phyloP scores from a whole-genome alignment of 116 monocot genomes.

The Zostera marina region DNA sequence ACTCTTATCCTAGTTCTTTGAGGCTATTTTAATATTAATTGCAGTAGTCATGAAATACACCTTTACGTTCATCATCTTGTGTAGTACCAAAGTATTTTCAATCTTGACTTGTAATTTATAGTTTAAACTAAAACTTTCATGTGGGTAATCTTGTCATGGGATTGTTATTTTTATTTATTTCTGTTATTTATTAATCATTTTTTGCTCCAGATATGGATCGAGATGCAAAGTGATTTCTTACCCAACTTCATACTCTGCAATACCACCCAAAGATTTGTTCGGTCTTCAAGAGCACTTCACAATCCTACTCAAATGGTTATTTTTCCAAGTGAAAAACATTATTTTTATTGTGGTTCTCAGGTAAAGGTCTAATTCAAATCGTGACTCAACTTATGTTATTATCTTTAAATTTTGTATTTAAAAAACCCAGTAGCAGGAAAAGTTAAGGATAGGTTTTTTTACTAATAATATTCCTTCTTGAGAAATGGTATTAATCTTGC shows the following conservation, averaged over 20 bases:
- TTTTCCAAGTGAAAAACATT: slow-evolving; percentile 38
- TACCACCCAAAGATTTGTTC: slow-evolving; percentile 86
- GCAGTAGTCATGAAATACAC: too few species aligned
- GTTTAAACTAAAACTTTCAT: neutral
- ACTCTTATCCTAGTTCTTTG: too few species aligned
- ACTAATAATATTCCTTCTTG: too few species aligned
- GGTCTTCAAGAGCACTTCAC: slow-evolving; percentile 38
- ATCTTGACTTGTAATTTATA: neutral
- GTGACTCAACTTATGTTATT: neutral
- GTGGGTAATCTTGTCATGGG: neutral
- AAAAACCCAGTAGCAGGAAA: too few species aligned
- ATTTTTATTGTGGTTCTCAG: slow-evolving; percentile 76
- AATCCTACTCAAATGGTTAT: slow-evolving; percentile 31
- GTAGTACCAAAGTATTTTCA: too few species aligned
- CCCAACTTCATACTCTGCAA: slow-evolving; percentile 93
- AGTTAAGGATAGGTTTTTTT: too few species aligned
- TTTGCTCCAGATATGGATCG: slow-evolving; percentile 58
- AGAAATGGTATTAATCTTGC: too few species aligned
- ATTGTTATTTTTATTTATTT: neutral
- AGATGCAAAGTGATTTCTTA: slow-evolving; percentile 95
- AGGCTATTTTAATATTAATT: too few species aligned
- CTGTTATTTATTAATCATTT: neutral
- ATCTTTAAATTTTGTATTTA: neutral
- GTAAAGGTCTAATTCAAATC: slow-evolving; percentile 23
- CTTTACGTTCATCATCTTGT: too few species aligned